Evolutionary conservation across 192 early-diverging fungal genomes (phyloP).

Genomic region (Linnemannia schmuckeri): DNA sequence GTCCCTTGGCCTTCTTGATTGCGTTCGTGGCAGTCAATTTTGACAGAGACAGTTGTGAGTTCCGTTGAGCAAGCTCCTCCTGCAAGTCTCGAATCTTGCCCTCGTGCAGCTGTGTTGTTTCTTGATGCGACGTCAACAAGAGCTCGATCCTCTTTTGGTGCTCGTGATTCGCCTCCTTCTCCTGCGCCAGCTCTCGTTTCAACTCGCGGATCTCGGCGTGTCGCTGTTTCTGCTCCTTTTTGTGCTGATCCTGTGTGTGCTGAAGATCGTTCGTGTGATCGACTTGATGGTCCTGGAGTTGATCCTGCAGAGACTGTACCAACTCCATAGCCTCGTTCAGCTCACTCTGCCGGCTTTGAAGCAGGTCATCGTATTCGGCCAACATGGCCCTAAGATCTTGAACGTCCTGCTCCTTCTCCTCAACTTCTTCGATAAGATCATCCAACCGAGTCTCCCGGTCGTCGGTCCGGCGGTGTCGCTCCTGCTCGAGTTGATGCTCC

Average conservation of each 20-base stretch:
- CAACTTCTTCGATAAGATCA: constrained; percentile 11
- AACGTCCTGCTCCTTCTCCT: constrained; percentile 31
- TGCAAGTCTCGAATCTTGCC: constrained; percentile 30
- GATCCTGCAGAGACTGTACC: constrained; percentile 21
- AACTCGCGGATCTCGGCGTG: constrained; percentile 17
- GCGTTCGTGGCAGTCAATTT: constrained; percentile 19
- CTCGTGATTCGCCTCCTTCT: constrained; percentile 20
- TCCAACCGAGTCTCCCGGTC: constrained; percentile 29
- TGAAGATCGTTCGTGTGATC: constrained; percentile 4
- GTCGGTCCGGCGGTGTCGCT: constrained; percentile 11
- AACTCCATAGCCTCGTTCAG: constrained; percentile 22
- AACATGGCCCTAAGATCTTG: constrained; percentile 18
- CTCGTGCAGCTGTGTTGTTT: constrained; percentile 21
- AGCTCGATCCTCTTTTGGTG: constrained; percentile 25
- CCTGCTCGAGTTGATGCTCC: constrained; percentile 23
- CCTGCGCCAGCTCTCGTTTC: constrained; percentile 8
- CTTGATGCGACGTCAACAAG: constrained; percentile 21
- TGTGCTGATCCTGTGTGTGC: constrained; percentile 16
- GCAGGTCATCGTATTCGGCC: constrained; percentile 17
- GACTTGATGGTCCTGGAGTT: constrained; percentile 17
- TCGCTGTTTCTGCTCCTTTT: constrained; percentile 13
- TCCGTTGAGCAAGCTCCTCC: constrained; percentile 25
- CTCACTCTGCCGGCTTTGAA: constrained; percentile 23
- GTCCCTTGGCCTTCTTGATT: not conserved
- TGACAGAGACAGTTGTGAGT: constrained; percentile 12